Evolutionary conservation across 2,329 filamentous ascomycete genomes (phyloP), one percentile per base, ranked within the genome.

Genomic region (Setomelanomma holmii): DNA sequence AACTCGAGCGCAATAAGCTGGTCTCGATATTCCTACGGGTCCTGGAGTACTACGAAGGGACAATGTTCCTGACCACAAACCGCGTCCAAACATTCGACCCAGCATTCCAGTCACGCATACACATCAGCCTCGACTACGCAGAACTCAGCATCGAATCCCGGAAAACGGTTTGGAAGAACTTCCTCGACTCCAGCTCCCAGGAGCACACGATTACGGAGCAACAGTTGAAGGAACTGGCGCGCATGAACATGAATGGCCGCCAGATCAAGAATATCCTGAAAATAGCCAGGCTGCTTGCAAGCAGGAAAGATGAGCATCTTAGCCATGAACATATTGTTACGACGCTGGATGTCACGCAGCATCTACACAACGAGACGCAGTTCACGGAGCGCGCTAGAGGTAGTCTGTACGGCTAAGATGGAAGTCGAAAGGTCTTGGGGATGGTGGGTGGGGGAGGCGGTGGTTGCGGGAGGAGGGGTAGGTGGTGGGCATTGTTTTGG

Each of bases 241-340:
- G 61, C 19, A 66, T 80, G 44, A 66, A 76, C 4, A 68, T 82
- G 38, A 82, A 83, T 42, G 80, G 81, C 4, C 69, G 80, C 19
- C 78, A 83, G 72, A 83, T 83, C 52, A 82, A 82, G 70, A 82
- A 81, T 42, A 67, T 71, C 22, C 55, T 72, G 12, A 73, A 71
- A 52, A 68, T 63, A 23, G 70, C 70, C 34, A 53, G 56, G 22
- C 38, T 72, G 49, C 42, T 72, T 48, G 64, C 61, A 7, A 57
- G 58, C 41, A 56, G 64, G 30, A 71, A 66, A 58, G 59, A 64
- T 40, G 66, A 69, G 52, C 58, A 55, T 48, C 50, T 72, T 39
- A 60, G 52, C 22, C 55, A 63, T 48, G 63, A 69, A 11, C 68
- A 73, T 48, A 68, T 75, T 35, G 46, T 69, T 3, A 73, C 68